Evolutionary conservation across 2,329 filamentous ascomycete species (phyloP).

Genomic region (Xylaria sp.): DNA sequence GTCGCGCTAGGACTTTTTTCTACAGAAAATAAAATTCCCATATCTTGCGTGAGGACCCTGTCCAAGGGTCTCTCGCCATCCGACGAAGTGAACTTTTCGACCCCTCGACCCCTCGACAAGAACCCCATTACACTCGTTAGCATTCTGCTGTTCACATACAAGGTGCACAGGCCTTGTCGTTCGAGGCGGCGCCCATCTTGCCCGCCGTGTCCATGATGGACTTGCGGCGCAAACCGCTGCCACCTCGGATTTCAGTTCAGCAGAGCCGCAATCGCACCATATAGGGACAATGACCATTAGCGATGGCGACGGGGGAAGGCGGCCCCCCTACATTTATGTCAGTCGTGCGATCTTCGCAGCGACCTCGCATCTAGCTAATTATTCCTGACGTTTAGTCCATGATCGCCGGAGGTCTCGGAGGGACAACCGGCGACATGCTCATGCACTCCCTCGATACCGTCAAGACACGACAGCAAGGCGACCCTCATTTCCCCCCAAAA

Average conservation of each 20-base stretch:
- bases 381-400: slow-evolving; percentile 72
- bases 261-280: slow-evolving; percentile 32
- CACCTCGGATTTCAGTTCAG: slow-evolving; percentile 41
- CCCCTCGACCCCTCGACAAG: slow-evolving; percentile 6
- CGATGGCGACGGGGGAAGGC: slow-evolving; percentile 64
- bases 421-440: slow-evolving; percentile 92
- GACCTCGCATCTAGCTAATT: slow-evolving; percentile 20
- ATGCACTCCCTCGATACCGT: slow-evolving; percentile 99
- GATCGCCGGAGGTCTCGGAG: slow-evolving; percentile 93
- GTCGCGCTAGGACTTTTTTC: slow-evolving; percentile 40
- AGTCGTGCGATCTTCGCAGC: slow-evolving; percentile 47
- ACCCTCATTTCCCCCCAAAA: slow-evolving; percentile 90
- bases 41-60: slow-evolving; percentile 32
- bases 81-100: slow-evolving; percentile 4
- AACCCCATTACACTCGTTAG: slow-evolving; percentile 22
- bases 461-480: slow-evolving; percentile 97
- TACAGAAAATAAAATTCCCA: slow-evolving; percentile 37
- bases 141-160: neutral
- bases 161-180: slow-evolving; percentile 22
- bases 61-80: slow-evolving; percentile 33
- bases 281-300: slow-evolving; percentile 53
- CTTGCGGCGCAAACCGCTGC: slow-evolving; percentile 41
- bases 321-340: slow-evolving; percentile 74
- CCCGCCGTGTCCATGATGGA: slow-evolving; percentile 45
- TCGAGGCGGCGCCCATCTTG: slow-evolving; percentile 34